Conservation (phyloP, 495 filamentous ascomycete genomes). For the Xylaria nigripes region DNA sequence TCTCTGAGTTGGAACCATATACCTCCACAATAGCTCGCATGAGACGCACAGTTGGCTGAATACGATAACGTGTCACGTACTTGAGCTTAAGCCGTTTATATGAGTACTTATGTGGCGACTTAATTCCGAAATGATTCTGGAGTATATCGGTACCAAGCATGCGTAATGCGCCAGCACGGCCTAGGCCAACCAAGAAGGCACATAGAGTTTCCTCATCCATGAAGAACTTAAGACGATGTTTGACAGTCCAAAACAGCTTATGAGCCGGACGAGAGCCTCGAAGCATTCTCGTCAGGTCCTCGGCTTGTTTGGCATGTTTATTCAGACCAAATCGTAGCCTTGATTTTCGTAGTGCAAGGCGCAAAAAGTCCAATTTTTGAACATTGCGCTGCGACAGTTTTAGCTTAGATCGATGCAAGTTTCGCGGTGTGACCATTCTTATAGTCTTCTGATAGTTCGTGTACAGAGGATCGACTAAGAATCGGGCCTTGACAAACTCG, state of each 20-base stretch:
- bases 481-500: slow-evolving; percentile 31
- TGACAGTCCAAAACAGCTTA: slow-evolving; percentile 4
- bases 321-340: slow-evolving; percentile 22
- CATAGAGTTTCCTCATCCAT: slow-evolving; percentile 28
- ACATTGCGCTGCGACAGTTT: background rate
- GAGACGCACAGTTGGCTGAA: slow-evolving; percentile 23
- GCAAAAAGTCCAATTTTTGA: slow-evolving; percentile 12
- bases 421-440: slow-evolving; percentile 24
- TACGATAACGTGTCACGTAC: background rate
- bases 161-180: slow-evolving; percentile 19
- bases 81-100: too few species aligned
- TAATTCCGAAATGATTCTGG: slow-evolving; percentile 15
- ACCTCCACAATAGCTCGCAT: slow-evolving; percentile 28
- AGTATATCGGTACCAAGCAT: slow-evolving; percentile 17
- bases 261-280: slow-evolving; percentile 9
- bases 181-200: slow-evolving; percentile 24
- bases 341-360: slow-evolving; percentile 4
- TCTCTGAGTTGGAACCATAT: slow-evolving; percentile 30
- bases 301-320: slow-evolving; percentile 12
- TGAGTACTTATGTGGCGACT: background rate
- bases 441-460: slow-evolving; percentile 22
- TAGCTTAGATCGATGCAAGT: slow-evolving; percentile 18
- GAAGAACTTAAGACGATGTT: slow-evolving; percentile 19
- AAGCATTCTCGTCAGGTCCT: slow-evolving; percentile 25
- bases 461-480: slow-evolving; percentile 31